Evolutionary conservation across 2,329 filamentous ascomycete genomes (phyloP).

Genomic region (Colletotrichum tofieldiae): DNA sequence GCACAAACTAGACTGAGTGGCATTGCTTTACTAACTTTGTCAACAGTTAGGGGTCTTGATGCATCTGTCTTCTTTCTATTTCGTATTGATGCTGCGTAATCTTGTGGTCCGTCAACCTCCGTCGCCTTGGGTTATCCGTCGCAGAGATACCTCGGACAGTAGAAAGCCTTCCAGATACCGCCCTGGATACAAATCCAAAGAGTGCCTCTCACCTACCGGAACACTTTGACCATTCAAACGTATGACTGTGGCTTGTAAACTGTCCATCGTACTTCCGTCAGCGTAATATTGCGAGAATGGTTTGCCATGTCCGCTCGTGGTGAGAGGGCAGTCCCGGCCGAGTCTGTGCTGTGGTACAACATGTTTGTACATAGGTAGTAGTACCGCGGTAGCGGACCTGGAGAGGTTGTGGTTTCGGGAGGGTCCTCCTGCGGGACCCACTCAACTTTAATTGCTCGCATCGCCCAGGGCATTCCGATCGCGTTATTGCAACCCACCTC

Average conservation of each 20-base stretch:
- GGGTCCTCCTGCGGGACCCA: conserved; percentile 1
- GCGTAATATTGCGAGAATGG: too few species aligned
- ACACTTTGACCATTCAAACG: neutral
- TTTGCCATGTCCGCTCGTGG: too few species aligned
- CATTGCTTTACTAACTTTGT: too few species aligned
- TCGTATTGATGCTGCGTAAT: neutral
- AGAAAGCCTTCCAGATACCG: neutral
- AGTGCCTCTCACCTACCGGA: too few species aligned
- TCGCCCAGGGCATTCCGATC: conserved; percentile 21
- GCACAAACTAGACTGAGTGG: too few species aligned
- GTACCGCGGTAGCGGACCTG: neutral
- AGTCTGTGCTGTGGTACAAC: neutral
- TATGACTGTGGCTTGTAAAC: neutral
- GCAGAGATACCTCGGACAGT: neutral
- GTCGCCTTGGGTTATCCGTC: neutral
- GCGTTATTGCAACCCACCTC: conserved; percentile 26
- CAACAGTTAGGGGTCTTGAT: too few species aligned
- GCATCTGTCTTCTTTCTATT: too few species aligned
- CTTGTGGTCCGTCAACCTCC: too few species aligned
- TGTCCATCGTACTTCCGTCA: too few species aligned
- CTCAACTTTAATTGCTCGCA: conserved; percentile 33
- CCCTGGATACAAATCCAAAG: neutral
- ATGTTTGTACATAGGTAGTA: neutral
- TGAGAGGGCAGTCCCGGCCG: neutral
- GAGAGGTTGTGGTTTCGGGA: conserved; percentile 4